phyloP scores from a whole-genome alignment of 2,329 filamentous ascomycete genomes.

The Monosporascus sp. region DNA sequence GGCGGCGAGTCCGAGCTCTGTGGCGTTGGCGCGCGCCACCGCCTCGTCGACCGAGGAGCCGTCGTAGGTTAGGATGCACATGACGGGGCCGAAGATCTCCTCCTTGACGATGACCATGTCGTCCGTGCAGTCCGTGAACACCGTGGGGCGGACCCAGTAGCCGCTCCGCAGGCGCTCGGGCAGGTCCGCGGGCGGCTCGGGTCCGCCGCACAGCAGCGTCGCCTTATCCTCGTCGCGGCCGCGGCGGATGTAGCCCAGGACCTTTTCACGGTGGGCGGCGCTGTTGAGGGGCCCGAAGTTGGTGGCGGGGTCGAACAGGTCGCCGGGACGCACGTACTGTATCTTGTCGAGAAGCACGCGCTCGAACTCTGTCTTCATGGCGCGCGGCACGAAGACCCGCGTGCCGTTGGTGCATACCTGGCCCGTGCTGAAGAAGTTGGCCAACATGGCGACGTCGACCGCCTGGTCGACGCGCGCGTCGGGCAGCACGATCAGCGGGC shows the following conservation, averaged over 20 bases:
- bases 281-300: conserved; percentile 85
- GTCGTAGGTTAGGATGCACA: conserved; percentile 72
- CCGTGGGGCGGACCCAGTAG: conserved; percentile 79
- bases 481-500: conserved; percentile 71
- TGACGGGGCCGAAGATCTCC: conserved; percentile 86
- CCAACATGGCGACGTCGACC: conserved; percentile 88
- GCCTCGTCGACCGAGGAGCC: conserved; percentile 57
- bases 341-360: conserved; percentile 65
- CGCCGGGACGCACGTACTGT: conserved; percentile 62
- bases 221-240: conserved; percentile 71
- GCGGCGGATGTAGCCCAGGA: conserved; percentile 68
- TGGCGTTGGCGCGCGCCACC: conserved; percentile 68
- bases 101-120: conserved; percentile 73
- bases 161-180: conserved; percentile 48
- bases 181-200: conserved; percentile 48
- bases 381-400: conserved; percentile 71
- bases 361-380: conserved; percentile 65
- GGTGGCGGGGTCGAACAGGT: conserved; percentile 64
- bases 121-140: conserved; percentile 84
- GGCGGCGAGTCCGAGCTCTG: conserved; percentile 72
- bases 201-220: conserved; percentile 67
- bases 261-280: conserved; percentile 69
- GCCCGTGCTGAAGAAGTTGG: conserved; percentile 86
- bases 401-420: conserved; percentile 94
- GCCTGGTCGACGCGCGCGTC: conserved; percentile 74